phyloP scores from a whole-genome alignment of 2,329 filamentous ascomycete species.

The Dissoconium aciculare region DNA sequence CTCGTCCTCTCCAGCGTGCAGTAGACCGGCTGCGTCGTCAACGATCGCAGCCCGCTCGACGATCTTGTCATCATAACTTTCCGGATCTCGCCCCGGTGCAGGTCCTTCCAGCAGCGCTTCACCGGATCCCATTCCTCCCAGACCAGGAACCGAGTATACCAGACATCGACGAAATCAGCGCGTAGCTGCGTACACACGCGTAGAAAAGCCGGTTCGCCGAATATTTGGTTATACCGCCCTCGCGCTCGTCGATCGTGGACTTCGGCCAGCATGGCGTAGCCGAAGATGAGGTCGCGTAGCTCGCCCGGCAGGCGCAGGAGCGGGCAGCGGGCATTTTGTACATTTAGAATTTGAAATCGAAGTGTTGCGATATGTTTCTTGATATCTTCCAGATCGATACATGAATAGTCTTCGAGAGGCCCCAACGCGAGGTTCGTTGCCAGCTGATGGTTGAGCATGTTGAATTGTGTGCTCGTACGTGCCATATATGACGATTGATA shows the following conservation, averaged over 20 bases:
- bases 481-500: too few relatives aligned
- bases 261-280: conserved; percentile 10
- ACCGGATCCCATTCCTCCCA: conserved; percentile 11
- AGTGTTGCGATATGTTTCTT: conserved; percentile 8
- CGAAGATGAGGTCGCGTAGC: conserved; percentile 7
- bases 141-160: conserved; percentile 9
- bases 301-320: not conserved
- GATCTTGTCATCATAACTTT: conserved; percentile 7
- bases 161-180: conserved; percentile 9
- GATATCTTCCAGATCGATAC: conserved; percentile 8
- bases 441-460: too few relatives aligned
- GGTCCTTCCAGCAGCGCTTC: conserved; percentile 5
- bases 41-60: conserved; percentile 4
- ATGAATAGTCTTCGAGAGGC: too few relatives aligned
- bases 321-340: not conserved
- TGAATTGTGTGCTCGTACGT: too few relatives aligned
- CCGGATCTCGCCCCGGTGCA: conserved; percentile 5
- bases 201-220: conserved; percentile 10
- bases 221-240: conserved; percentile 3
- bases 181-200: conserved; percentile 7
- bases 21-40: conserved; percentile 9
- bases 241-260: conserved; percentile 6
- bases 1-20: conserved; percentile 9
- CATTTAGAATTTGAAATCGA: conserved; percentile 2
- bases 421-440: too few relatives aligned